Percentiles rank a stretch among this genome's conserved stretches.
Evolutionary conservation across 805 yeast genomes (phyloP).

Genomic region (Candida railenensis): DNA sequence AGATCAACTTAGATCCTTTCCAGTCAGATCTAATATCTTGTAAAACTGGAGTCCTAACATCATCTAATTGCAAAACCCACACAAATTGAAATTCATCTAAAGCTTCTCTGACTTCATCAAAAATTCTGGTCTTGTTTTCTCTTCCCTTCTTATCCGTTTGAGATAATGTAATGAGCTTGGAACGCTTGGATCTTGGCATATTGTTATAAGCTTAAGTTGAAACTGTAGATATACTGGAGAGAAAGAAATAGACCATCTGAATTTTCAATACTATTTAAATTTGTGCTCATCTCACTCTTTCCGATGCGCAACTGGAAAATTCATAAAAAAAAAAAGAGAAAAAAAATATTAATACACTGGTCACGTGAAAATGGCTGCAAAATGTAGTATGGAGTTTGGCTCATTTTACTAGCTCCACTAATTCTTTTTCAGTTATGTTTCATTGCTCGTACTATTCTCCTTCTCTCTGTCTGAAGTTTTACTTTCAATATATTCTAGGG

Average conservation of each 20-base stretch:
- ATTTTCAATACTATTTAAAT: not conserved
- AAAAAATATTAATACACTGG: conserved; percentile 6
- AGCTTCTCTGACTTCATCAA: conserved; percentile 83
- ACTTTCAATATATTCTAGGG: too few relatives aligned
- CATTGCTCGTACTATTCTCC: too few relatives aligned
- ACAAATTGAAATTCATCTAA: conserved; percentile 74
- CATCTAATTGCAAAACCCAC: conserved; percentile 85
- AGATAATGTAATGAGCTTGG: conserved; percentile 92
- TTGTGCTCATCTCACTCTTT: not conserved
- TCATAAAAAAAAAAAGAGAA: conserved; percentile 7
- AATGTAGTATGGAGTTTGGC: not conserved
- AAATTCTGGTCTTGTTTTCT: conserved; percentile 86
- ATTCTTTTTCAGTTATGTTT: too few relatives aligned
- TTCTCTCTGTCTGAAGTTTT: too few relatives aligned
- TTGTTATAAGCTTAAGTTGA: conserved; percentile 11
- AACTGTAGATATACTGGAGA: not conserved
- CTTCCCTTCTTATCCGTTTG: conserved; percentile 95
- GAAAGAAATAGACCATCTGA: not conserved
- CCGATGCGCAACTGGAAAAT: conserved; percentile 23
- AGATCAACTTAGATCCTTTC: conserved; percentile 82
- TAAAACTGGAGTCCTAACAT: conserved; percentile 92
- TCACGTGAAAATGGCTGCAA: conserved; percentile 9
- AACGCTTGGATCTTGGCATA: conserved; percentile 97
- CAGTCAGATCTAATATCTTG: conserved; percentile 92
- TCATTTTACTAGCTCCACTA: too few relatives aligned